Evolutionary conservation across 2,329 filamentous ascomycete genomes (phyloP).

Genomic region (Alternaria ventricosa): DNA sequence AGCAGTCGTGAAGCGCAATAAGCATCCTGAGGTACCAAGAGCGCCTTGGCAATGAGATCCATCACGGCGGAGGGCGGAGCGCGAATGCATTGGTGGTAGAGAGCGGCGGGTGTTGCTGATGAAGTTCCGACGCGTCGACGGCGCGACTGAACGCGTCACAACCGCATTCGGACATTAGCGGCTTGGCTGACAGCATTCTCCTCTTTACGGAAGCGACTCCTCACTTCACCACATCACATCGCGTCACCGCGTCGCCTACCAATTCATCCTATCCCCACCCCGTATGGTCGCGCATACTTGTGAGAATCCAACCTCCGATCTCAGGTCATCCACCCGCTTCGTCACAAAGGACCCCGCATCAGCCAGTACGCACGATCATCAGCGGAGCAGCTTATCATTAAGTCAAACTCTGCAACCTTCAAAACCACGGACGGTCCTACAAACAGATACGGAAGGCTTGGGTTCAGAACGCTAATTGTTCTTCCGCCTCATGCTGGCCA

Average conservation of each 20-base stretch:
- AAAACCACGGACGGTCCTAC: neutral
- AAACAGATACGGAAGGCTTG: neutral
- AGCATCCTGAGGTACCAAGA: neutral
- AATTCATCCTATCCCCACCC: neutral
- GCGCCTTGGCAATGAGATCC: neutral
- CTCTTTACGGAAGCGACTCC: neutral
- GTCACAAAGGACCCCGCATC: neutral
- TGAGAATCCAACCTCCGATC: neutral
- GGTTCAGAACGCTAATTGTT: neutral
- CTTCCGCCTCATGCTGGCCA: neutral
- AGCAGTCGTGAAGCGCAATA: rapidly evolving
- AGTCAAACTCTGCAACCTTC: neutral
- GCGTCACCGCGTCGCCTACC: neutral
- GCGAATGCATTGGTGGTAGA: neutral
- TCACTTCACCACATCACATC: neutral
- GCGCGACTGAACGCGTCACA: neutral
- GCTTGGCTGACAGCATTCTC: neutral
- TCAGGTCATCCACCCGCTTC: neutral
- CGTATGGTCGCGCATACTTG: neutral
- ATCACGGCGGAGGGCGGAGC: too few species aligned
- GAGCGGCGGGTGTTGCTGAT: neutral
- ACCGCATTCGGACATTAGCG: neutral
- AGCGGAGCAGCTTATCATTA: neutral
- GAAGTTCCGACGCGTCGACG: neutral
- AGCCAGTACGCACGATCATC: neutral